phyloP scores from a whole-genome alignment of 2,329 filamentous ascomycete genomes.

The Penicillium sclerotiorum region DNA sequence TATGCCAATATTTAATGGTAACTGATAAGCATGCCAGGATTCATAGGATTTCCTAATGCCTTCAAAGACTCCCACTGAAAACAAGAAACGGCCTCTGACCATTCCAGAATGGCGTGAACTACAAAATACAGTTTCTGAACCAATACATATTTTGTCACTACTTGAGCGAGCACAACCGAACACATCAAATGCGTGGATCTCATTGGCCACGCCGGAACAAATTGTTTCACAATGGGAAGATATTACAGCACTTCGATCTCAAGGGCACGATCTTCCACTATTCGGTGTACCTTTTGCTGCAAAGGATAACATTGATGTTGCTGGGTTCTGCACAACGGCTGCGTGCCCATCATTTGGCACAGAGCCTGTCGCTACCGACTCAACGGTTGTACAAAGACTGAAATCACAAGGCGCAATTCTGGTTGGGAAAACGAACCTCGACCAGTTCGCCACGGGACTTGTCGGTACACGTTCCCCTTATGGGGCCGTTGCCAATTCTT shows the following conservation, averaged over 20 bases:
- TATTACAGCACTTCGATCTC: conserved; percentile 1
- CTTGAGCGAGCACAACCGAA: not conserved
- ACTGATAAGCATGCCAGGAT: not conserved
- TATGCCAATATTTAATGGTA: not conserved
- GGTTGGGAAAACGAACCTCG: conserved; percentile 62
- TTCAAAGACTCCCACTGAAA: not conserved
- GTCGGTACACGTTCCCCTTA: conserved; percentile 37
- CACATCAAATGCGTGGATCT: conserved; percentile 6
- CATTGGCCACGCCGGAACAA: conserved; percentile 6
- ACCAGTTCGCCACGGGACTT: conserved; percentile 65
- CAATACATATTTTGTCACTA: not conserved
- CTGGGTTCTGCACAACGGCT: conserved; percentile 50
- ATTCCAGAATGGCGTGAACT: conserved; percentile 1
- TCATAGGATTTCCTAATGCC: not conserved
- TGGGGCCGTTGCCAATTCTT: conserved; percentile 4
- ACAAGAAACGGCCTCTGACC: not conserved
- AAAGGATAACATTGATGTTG: conserved; percentile 54
- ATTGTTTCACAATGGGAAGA: conserved; percentile 1
- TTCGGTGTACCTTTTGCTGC: conserved; percentile 48
- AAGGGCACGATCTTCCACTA: not conserved
- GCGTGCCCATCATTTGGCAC: conserved; percentile 53
- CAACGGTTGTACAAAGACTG: conserved; percentile 48
- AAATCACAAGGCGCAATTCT: conserved; percentile 57
- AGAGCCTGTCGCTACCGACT: conserved; percentile 43
- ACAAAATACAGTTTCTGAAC: not conserved